Conservation (phyloP, 1,139 yeast genomes). For the Yamadazyma membranifaciens region DNA sequence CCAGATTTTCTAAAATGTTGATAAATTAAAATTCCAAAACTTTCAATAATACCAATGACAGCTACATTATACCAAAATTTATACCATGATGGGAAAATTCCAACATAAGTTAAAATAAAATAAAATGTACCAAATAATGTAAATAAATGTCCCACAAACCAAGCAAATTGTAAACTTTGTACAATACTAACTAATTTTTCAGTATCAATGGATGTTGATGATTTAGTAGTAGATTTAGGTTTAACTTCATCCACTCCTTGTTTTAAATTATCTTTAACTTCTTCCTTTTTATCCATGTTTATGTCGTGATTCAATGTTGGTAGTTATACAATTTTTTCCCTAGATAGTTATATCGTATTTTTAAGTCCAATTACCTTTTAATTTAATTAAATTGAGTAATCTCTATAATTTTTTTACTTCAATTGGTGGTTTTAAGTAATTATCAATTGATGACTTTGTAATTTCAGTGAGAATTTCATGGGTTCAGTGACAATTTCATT, state of each 20-base stretch:
- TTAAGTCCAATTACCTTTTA: no score
- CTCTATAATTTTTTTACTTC: neutral
- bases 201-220: slow-evolving; percentile 1
- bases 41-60: slow-evolving; percentile 62
- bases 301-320: neutral
- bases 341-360: no score
- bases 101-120: slow-evolving; percentile 49
- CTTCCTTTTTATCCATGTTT: neutral
- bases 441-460: no score
- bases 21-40: slow-evolving; percentile 75
- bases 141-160: slow-evolving; percentile 70
- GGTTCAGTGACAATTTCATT: slow-evolving; percentile 1
- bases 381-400: neutral
- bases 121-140: slow-evolving; percentile 57
- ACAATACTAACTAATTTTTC: slow-evolving; percentile 2
- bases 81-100: slow-evolving; percentile 26
- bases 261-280: neutral
- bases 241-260: neutral
- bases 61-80: slow-evolving; percentile 56
- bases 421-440: neutral
- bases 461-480: no score
- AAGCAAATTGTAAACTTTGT: slow-evolving; percentile 53
- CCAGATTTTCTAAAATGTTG: slow-evolving; percentile 46
- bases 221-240: neutral
- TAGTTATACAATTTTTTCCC: no score